Evolutionary conservation across 2,329 filamentous ascomycete species (phyloP).

Genomic region (Curvularia eragrostidis): DNA sequence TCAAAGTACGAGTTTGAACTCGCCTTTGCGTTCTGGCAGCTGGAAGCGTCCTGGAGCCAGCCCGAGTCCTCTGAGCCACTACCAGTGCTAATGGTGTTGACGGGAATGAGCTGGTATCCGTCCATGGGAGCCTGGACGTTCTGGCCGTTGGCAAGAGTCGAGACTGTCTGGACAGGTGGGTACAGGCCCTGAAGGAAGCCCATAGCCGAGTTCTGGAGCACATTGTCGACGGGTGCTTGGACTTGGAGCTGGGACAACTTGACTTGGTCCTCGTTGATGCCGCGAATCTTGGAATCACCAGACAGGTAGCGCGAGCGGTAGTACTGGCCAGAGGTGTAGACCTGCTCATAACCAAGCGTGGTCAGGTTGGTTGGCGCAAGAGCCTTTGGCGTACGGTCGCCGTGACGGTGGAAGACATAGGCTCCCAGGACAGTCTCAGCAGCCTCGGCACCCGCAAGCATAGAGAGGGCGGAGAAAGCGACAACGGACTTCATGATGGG

Average conservation of each 20-base stretch:
- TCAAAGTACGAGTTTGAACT: constrained; percentile 67
- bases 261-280: constrained; percentile 71
- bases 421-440: constrained; percentile 77
- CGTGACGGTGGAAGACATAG: constrained; percentile 89
- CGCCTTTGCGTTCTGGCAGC: constrained; percentile 61
- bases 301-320: constrained; percentile 79
- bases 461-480: constrained; percentile 33
- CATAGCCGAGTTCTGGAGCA: constrained; percentile 79
- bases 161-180: constrained; percentile 67
- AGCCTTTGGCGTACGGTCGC: constrained; percentile 83
- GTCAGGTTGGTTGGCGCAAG: constrained; percentile 76
- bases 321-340: constrained; percentile 74
- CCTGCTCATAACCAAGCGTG: constrained; percentile 77
- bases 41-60: constrained; percentile 65
- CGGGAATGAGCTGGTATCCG: constrained; percentile 84
- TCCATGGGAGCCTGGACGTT: constrained; percentile 70
- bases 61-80: constrained; percentile 63
- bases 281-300: constrained; percentile 67
- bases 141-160: constrained; percentile 75
- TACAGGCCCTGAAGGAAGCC: constrained; percentile 88
- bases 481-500: constrained; percentile 39
- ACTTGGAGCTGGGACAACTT: constrained; percentile 74
- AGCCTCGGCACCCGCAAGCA: constrained; percentile 39
- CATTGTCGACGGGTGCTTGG: constrained; percentile 74
- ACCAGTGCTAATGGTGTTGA: constrained; percentile 67